phyloP scores from a whole-genome alignment of 2,329 filamentous ascomycete species.

The Leptographium procerum region DNA sequence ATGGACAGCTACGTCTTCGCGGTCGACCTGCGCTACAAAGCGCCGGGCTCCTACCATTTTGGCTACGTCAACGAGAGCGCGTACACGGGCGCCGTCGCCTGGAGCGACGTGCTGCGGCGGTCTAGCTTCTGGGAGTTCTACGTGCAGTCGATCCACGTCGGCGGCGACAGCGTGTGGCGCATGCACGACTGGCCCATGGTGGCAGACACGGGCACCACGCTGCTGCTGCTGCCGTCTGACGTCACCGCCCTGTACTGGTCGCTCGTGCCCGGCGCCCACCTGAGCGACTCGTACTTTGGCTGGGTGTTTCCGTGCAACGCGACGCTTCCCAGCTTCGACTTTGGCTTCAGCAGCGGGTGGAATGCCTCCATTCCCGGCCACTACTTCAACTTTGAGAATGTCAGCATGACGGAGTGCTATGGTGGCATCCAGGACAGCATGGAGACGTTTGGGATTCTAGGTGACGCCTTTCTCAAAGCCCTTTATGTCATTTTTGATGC shows the following conservation, averaged over 20 bases:
- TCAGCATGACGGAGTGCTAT: constrained; percentile 49
- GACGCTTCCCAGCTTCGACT: constrained; percentile 37
- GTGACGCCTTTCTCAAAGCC: constrained; percentile 69
- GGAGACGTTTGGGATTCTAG: constrained; percentile 52
- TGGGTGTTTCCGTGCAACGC: constrained; percentile 43
- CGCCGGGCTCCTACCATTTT: constrained; percentile 38
- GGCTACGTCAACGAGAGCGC: constrained; percentile 32
- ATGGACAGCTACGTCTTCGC: constrained; percentile 34
- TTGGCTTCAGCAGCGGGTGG: constrained; percentile 33
- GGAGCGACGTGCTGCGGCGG: constrained; percentile 35
- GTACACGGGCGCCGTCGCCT: constrained; percentile 30
- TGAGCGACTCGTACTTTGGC: constrained; percentile 33
- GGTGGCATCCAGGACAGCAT: constrained; percentile 59
- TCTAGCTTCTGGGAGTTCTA: constrained; percentile 34
- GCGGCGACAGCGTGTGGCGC: constrained; percentile 22
- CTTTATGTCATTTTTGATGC: constrained; percentile 63
- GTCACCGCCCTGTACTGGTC: constrained; percentile 51
- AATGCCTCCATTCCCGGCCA: constrained; percentile 38
- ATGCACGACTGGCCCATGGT: constrained; percentile 39
- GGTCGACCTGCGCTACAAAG: constrained; percentile 36
- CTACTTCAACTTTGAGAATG: constrained; percentile 36
- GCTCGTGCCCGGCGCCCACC: constrained; percentile 37
- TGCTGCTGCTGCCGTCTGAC: constrained; percentile 47
- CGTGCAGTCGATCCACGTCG: constrained; percentile 24
- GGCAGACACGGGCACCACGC: constrained; percentile 57